These are phyloP conservation scores for Trichoderma asperellum DNA, from an alignment of 2,329 filamentous ascomycete species.

Conservation along the genomic window DNA sequence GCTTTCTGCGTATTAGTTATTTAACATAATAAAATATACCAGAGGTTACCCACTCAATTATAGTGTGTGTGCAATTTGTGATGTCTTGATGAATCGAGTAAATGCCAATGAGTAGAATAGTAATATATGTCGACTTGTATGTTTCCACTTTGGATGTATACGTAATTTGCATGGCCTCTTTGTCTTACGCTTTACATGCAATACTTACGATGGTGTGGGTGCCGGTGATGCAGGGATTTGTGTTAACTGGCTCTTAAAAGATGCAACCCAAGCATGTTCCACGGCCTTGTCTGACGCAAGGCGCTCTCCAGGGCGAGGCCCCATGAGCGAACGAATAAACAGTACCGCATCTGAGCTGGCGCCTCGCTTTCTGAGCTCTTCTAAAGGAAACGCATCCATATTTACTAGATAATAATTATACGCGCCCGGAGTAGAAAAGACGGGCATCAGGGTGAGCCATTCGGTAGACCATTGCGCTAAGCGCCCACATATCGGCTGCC, in stretches of 20 bases:
- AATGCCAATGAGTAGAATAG: too few relatives aligned
- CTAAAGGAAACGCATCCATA: not conserved
- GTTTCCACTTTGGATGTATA: too few relatives aligned
- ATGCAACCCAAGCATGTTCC: slow-evolving; percentile 1
- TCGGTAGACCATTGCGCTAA: slow-evolving; percentile 32
- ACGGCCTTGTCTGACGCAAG: not conserved
- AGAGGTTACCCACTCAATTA: slow-evolving; percentile 67
- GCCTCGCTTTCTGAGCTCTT: not conserved
- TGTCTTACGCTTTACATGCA: not conserved
- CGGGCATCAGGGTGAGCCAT: slow-evolving; percentile 23
- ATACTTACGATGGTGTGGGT: not conserved
- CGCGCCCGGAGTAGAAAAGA: not conserved
- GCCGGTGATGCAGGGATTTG: not conserved
- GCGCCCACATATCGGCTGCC: slow-evolving; percentile 34
- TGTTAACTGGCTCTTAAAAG: not conserved
- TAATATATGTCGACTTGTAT: too few relatives aligned
- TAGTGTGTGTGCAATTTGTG: not conserved
- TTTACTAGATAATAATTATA: not conserved
- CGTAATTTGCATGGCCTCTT: too few relatives aligned
- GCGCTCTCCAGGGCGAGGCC: not conserved
- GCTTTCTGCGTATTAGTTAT: slow-evolving; percentile 69
- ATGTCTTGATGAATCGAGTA: not conserved
- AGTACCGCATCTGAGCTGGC: not conserved
- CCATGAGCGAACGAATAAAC: not conserved
- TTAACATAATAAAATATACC: slow-evolving; percentile 56